Percentiles rank a stretch among this genome's conserved stretches.
phyloP scores from a whole-genome alignment of 192 early-diverging fungal species.

The Umbelopsis isabellina region DNA sequence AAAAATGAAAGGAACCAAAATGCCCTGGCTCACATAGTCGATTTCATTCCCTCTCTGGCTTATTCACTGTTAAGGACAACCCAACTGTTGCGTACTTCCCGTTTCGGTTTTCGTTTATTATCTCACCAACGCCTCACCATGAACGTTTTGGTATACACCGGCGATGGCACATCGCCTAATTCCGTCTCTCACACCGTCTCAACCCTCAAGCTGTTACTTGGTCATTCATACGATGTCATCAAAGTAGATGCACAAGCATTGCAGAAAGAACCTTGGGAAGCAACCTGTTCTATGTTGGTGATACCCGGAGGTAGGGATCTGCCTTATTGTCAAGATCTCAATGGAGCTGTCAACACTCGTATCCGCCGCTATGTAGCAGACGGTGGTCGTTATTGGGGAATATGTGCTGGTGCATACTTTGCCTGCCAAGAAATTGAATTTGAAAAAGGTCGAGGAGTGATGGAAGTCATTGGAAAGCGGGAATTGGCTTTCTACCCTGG shows the following conservation, averaged over 20 bases:
- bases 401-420: slow-evolving; percentile 93
- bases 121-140: slow-evolving; percentile 39
- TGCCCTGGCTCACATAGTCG: too few species aligned
- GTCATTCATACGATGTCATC: slow-evolving; percentile 87
- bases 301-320: slow-evolving; percentile 90
- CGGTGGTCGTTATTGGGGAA: slow-evolving; percentile 89
- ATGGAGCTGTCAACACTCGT: slow-evolving; percentile 59
- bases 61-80: neutral
- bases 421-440: slow-evolving; percentile 73
- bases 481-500: slow-evolving; percentile 76
- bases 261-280: slow-evolving; percentile 82
- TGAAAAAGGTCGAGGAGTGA: slow-evolving; percentile 60
- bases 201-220: slow-evolving; percentile 78
- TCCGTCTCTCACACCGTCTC: slow-evolving; percentile 64
- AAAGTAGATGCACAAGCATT: slow-evolving; percentile 76
- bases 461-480: slow-evolving; percentile 74
- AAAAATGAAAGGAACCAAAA: neutral
- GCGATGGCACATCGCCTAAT: slow-evolving; percentile 69
- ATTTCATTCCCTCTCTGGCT: neutral
- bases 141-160: slow-evolving; percentile 87
- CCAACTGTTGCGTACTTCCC: neutral
- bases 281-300: slow-evolving; percentile 82
- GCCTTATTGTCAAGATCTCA: slow-evolving; percentile 77
- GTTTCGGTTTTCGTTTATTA: neutral
- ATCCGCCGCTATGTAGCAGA: slow-evolving; percentile 67